Conservation (phyloP, 352 stramenopile genomes). For the Phytophthora pseudosyringae region DNA sequence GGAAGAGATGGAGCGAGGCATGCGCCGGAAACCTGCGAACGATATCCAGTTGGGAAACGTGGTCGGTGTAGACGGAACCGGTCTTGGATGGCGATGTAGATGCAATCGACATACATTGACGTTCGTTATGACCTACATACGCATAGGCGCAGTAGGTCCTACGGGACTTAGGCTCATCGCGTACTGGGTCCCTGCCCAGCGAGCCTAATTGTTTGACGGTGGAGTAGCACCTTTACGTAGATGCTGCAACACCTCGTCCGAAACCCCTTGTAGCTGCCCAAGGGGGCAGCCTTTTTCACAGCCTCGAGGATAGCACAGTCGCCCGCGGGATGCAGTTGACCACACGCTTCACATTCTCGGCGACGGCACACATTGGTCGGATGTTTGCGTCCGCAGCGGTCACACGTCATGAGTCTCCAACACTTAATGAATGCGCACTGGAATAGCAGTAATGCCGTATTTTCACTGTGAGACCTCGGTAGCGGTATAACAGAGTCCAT, state of each 20-base stretch:
- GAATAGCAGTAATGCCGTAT: too few relatives aligned
- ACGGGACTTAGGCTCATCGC: constrained; percentile 18
- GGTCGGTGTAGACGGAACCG: constrained; percentile 1
- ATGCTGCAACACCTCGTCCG: too few relatives aligned
- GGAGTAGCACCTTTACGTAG: not conserved
- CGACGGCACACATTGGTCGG: not conserved
- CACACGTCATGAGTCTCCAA: constrained; percentile 4
- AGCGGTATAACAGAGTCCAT: too few relatives aligned
- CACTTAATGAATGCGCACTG: too few relatives aligned
- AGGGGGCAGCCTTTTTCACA: not conserved
- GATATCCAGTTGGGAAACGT: constrained; percentile 3
- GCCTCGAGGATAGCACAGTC: not conserved
- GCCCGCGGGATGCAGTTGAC: not conserved
- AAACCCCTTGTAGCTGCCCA: not conserved
- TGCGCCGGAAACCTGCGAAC: not conserved
- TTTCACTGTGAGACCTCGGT: too few relatives aligned
- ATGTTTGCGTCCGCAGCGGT: constrained; percentile 8
- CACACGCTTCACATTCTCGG: not conserved
- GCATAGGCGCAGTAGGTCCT: constrained; percentile 3
- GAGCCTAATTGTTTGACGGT: constrained; percentile 29
- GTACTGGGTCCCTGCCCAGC: constrained; percentile 26
- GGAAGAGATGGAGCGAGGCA: constrained; percentile 1
- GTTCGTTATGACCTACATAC: constrained; percentile 14
- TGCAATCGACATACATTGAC: constrained; percentile 21
- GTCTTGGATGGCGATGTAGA: not conserved